Percentiles rank a stretch among this genome's conserved stretches.
phyloP scores from a whole-genome alignment of 495 filamentous ascomycete species.

The Tetracladium marchalianum region DNA sequence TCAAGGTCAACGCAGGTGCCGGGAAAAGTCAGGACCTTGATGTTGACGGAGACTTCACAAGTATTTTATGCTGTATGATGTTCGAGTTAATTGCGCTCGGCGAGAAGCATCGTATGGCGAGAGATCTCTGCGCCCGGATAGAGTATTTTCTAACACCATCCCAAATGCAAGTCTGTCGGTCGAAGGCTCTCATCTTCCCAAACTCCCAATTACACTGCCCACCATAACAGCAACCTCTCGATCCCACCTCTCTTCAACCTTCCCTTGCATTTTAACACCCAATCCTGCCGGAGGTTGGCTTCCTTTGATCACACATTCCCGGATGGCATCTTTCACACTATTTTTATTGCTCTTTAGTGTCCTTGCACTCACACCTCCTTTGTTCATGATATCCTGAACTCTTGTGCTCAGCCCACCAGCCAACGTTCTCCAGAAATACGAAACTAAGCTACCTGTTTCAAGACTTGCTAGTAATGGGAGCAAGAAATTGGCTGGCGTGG shows the following conservation, averaged over 20 bases:
- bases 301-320: constrained; percentile 74
- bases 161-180: no score
- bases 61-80: no score
- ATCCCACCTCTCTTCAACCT: constrained; percentile 57
- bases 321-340: constrained; percentile 62
- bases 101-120: no score
- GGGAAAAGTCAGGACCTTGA: no score
- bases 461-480: constrained; percentile 64
- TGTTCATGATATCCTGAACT: constrained; percentile 70
- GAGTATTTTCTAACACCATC: no score
- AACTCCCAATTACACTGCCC: constrained; percentile 47
- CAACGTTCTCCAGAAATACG: constrained; percentile 84
- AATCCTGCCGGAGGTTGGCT: constrained; percentile 39
- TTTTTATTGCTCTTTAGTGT: constrained; percentile 69
- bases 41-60: no score
- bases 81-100: no score
- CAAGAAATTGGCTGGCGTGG: constrained; percentile 48
- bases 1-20: no score
- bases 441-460: constrained; percentile 78
- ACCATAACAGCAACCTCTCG: constrained; percentile 95
- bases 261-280: constrained; percentile 26
- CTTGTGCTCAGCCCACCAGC: constrained; percentile 66
- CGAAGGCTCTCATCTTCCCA: constrained; percentile 14
- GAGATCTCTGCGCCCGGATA: no score
- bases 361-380: constrained; percentile 75